Base-by-base conservation (phyloP, 192 early-diverging fungal species). In the Umbelopsis sp. region DNA sequence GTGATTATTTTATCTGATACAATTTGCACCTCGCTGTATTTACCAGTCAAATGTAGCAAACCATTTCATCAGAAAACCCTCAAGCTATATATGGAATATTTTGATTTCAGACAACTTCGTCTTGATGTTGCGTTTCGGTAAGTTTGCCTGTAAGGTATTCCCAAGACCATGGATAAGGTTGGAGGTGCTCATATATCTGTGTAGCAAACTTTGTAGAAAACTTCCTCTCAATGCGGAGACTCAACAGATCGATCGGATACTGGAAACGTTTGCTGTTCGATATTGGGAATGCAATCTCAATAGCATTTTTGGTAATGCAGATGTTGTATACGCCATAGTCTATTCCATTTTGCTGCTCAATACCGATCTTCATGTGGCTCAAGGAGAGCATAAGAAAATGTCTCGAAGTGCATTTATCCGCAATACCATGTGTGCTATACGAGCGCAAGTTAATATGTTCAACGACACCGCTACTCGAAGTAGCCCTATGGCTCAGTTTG, bases 351-450 rank as follows among this genome's bases (percentile, higher is more conserved):
- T 98, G 70, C 73, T 98, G 66, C 84, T 98, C 9, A 97, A 97
- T 76, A 98, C 97, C 1, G 97, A 98, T 74, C 79, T 97, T 64
- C 93, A 97, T 74, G 85, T 95, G 69, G 94, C 93, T 21, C 89
- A 92, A 65, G 84, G 82, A 5, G 76, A 78, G 4, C 85, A 73
- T 46, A 87, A 87, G 35, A 90, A 89, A 47, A 96, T 97, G 92
- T 87, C 90, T 11, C 79, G 85, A 44, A 88, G 87, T 21, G 85
- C 85, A 30, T 93, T 92, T 74, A 82, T 91, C 27, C 80, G 87
- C 49, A 93, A 92, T 66, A 93, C 92, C 0, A 88, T 92, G 67
- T 64, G 74, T 18, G 70, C 78, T 3, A 73, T 87, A 53, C 75
- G 70, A 52, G 69, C 81, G 11, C 84, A 85, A 68, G 23, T 67